Base-by-base conservation (phyloP, 2,329 filamentous ascomycete species). In the Pseudocercospora crystallina region DNA sequence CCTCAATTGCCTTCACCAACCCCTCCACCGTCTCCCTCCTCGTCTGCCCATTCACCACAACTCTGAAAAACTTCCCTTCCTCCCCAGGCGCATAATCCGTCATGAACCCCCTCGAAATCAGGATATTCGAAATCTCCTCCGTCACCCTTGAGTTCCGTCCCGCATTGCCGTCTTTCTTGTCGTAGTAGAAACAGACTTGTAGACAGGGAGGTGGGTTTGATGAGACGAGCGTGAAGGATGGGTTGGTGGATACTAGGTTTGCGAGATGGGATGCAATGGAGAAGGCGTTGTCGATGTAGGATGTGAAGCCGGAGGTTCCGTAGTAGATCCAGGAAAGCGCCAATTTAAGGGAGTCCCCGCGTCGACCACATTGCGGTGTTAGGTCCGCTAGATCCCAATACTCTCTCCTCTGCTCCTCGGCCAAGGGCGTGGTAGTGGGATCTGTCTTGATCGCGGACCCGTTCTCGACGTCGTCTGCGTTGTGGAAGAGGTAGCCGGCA, bases 121-220 rank as follows among this genome's bases (percentile, higher is more conserved):
- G 69, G 26, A 67, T 71, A 51, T 73, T 69, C 5, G 79, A 77
- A 41, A 87, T 77, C 34, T 71, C 69, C 57, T 75, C 76, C 4
- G 85, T 88, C 5, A 76, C 68, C 49, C 74, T 42, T 71, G 56
- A 67, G 58, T 60, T 69, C 54, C 59, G 72, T 49, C 51, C 60
- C 49, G 76, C 73, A 10, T 65, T 63, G 1, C 69, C 65, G 48
- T 87, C 57, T 37, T 15, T 11, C 33, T 75, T 75, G 0, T 82
- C 82, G 64, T 88, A 90, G 69, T 96, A 96, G 70, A 97, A 97
- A 75, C 92, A 96, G 15, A 97, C 87, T 73, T 97, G 94, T 67
- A 96, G 74, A 71, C 92, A 97, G 0, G 89, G 89, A 40, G 91
- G 85, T 20, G 90, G 88, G 61, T 87, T 85, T 49, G 82, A 78